These are phyloP conservation scores for Debaryomyces sp. DNA, from an alignment of 1,139 yeast genomes.

Conservation along the genomic window DNA sequence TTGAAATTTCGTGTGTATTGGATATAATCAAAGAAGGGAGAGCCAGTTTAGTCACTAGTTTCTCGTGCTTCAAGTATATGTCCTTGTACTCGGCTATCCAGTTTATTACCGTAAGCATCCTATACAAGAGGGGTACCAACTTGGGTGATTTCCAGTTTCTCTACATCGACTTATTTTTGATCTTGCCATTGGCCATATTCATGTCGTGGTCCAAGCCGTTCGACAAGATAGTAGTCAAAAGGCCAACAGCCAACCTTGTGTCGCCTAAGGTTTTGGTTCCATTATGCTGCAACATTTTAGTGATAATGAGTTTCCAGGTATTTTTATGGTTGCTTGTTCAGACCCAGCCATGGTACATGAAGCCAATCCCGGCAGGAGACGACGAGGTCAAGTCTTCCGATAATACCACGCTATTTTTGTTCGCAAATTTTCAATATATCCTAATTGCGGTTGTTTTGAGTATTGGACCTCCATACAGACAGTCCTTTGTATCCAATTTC, in stretches of 20 bases:
- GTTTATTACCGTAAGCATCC: constrained; percentile 79
- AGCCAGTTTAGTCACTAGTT: constrained; percentile 90
- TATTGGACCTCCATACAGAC: constrained; percentile 94
- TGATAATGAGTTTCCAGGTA: constrained; percentile 67
- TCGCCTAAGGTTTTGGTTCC: constrained; percentile 87
- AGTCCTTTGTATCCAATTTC: constrained; percentile 64
- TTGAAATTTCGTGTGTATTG: constrained; percentile 90
- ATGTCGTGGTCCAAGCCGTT: constrained; percentile 97
- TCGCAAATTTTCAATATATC: constrained; percentile 87
- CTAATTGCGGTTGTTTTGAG: constrained; percentile 79
- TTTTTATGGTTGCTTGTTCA: constrained; percentile 65
- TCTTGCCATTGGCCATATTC: constrained; percentile 91
- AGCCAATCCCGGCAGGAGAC: constrained; percentile 83
- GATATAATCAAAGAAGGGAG: constrained; percentile 94
- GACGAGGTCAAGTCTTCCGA: constrained; percentile 87
- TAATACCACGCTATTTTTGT: constrained; percentile 80
- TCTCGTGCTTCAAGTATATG: constrained; percentile 97
- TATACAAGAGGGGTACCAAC: constrained; percentile 88
- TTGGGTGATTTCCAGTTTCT: constrained; percentile 97
- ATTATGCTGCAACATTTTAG: constrained; percentile 67
- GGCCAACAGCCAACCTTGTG: constrained; percentile 93
- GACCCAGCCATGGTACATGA: constrained; percentile 70
- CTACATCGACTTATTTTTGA: constrained; percentile 87
- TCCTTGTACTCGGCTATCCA: constrained; percentile 96
- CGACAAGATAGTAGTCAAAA: constrained; percentile 58